These are phyloP conservation scores for Colletotrichum sp. DNA, from an alignment of 2,329 filamentous ascomycete genomes.

Conservation along the genomic window DNA sequence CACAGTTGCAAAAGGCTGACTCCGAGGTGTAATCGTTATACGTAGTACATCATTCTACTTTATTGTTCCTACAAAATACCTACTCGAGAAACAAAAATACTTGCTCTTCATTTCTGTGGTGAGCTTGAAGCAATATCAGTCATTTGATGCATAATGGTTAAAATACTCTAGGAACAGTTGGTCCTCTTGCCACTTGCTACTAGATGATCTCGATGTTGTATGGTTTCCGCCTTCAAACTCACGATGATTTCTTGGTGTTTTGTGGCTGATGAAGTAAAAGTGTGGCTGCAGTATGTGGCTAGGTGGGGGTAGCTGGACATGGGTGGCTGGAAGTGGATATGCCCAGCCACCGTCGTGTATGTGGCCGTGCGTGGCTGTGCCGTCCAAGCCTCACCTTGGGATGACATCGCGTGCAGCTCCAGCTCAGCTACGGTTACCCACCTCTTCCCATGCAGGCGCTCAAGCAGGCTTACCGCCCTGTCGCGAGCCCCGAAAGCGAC, in stretches of 20 bases:
- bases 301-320: fast-evolving
- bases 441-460: background rate
- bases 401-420: background rate
- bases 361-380: background rate
- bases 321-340: background rate
- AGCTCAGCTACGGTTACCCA: background rate
- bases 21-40: too few relatives aligned
- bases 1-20: fast-evolving
- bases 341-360: background rate
- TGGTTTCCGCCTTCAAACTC: background rate
- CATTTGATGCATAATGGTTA: too few relatives aligned
- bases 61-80: too few relatives aligned
- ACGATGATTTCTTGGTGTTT: background rate
- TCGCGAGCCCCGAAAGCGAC: background rate
- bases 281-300: background rate
- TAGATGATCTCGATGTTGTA: background rate
- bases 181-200: background rate
- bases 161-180: too few relatives aligned
- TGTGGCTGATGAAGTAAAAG: background rate
- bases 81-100: too few relatives aligned
- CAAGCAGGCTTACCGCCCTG: background rate
- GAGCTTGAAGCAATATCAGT: too few relatives aligned
- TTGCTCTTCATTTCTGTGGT: too few relatives aligned
- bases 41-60: fast-evolving
- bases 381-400: background rate